A percentile compares a stretch with the other conserved stretches of the same genome.
phyloP scores from a whole-genome alignment of 2,329 filamentous ascomycete species.

The Mycocentrospora acerina region DNA sequence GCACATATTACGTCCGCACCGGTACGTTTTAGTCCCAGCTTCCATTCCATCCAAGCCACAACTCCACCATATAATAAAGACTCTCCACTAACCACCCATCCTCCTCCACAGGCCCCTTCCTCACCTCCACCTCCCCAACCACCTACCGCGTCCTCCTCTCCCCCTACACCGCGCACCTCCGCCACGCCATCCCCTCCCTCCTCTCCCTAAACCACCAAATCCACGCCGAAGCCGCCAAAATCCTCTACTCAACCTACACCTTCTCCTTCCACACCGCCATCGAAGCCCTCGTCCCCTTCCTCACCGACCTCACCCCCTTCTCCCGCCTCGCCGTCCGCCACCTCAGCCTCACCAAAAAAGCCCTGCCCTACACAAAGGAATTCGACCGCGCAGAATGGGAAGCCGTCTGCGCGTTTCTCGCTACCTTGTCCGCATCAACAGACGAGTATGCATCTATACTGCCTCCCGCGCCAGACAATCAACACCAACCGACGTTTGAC shows the following conservation, averaged over 20 bases:
- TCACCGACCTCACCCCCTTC: conserved; percentile 56
- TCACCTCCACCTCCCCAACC: conserved; percentile 50
- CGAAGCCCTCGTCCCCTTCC: conserved; percentile 62
- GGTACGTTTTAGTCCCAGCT: conserved; percentile 23
- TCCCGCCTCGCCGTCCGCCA: conserved; percentile 52
- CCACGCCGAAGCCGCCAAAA: conserved; percentile 57
- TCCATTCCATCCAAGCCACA: no score
- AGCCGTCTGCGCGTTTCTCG: conserved; percentile 51
- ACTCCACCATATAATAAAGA: no score
- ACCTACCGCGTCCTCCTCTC: conserved; percentile 57
- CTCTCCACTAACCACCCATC: conserved; percentile 29
- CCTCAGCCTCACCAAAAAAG: conserved; percentile 58
- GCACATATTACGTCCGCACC: conserved; percentile 41
- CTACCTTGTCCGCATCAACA: no score
- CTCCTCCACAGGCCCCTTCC: conserved; percentile 45
- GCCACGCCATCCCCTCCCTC: conserved; percentile 37
- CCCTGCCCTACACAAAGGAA: conserved; percentile 55
- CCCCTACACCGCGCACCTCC: conserved; percentile 49
- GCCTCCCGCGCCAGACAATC: background rate
- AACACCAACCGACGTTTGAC: background rate
- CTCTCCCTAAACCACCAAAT: conserved; percentile 40
- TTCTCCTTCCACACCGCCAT: conserved; percentile 63
- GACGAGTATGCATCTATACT: no score
- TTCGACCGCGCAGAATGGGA: conserved; percentile 60
- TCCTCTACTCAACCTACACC: conserved; percentile 58